Conservation (phyloP, 2,329 filamentous ascomycete species). For the Basipetospora sp. region DNA sequence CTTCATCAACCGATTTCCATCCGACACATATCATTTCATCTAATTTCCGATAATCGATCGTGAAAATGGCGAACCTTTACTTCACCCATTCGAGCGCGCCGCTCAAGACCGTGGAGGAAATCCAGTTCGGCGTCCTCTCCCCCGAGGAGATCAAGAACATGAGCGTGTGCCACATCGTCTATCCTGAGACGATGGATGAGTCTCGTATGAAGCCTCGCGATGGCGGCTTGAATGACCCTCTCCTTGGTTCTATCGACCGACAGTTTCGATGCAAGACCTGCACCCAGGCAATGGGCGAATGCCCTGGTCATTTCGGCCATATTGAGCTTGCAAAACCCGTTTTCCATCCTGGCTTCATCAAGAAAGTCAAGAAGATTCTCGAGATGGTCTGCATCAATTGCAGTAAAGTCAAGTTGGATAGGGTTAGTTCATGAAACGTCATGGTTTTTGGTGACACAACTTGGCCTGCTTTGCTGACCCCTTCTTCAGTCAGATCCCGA, state of each 20-base stretch:
- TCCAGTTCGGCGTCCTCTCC: slow-evolving; percentile 94
- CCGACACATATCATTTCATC: not conserved
- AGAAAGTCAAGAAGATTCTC: slow-evolving; percentile 97
- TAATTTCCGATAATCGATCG: slow-evolving; percentile 15
- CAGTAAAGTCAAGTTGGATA: slow-evolving; percentile 91
- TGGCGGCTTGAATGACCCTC: slow-evolving; percentile 85
- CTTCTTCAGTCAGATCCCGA: slow-evolving; percentile 59
- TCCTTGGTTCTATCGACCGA: slow-evolving; percentile 89
- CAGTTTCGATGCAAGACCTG: slow-evolving; percentile 94
- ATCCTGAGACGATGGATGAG: slow-evolving; percentile 99
- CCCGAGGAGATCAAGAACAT: slow-evolving; percentile 98
- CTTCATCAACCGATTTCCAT: not conserved
- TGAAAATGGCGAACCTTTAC: slow-evolving; percentile 78
- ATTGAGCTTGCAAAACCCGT: slow-evolving; percentile 95
- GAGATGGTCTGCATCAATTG: slow-evolving; percentile 99
- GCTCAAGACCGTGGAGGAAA: slow-evolving; percentile 94
- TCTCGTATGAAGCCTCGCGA: slow-evolving; percentile 79
- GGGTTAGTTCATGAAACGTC: slow-evolving; percentile 55
- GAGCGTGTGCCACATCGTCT: slow-evolving; percentile 91
- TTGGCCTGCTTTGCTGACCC: slow-evolving; percentile 41
- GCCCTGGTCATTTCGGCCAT: slow-evolving; percentile 94
- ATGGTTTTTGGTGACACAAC: slow-evolving; percentile 18
- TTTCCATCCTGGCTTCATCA: slow-evolving; percentile 89
- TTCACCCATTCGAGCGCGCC: slow-evolving; percentile 88
- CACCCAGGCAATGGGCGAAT: slow-evolving; percentile 87